Conservation (phyloP, 352 stramenopile genomes). For the Globisporangium iwayamae region DNA sequence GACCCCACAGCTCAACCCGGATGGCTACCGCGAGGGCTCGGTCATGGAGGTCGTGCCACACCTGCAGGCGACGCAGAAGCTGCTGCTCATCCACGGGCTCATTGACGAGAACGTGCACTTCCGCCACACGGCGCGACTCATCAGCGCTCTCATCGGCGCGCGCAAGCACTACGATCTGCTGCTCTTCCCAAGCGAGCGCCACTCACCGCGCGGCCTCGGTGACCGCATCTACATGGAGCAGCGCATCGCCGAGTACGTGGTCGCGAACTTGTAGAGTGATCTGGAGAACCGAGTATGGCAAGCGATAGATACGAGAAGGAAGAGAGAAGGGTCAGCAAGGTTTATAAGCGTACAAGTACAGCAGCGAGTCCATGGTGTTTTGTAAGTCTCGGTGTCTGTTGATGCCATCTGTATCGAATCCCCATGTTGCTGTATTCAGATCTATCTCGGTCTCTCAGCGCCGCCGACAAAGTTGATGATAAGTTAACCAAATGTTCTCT, state of each 20-base stretch:
- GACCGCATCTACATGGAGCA: slow-evolving; percentile 96
- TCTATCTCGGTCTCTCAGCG: background rate
- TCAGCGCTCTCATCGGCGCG: slow-evolving; percentile 93
- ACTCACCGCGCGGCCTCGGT: slow-evolving; percentile 91
- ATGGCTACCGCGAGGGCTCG: slow-evolving; percentile 87
- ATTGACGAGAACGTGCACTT: slow-evolving; percentile 99
- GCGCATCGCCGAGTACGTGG: slow-evolving; percentile 87
- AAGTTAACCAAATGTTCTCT: slow-evolving; percentile 1
- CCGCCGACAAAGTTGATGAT: background rate
- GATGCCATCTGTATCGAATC: background rate
- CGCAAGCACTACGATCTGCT: slow-evolving; percentile 96
- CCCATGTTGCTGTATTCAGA: background rate
- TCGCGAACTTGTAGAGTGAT: slow-evolving; percentile 56
- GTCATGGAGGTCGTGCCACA: slow-evolving; percentile 93
- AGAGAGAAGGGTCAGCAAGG: background rate
- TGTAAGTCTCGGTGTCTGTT: background rate
- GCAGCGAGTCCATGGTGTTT: background rate
- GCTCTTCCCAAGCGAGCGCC: slow-evolving; percentile 94
- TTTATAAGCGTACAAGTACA: slow-evolving; percentile 1
- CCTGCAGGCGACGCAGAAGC: slow-evolving; percentile 85
- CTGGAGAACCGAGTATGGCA: background rate
- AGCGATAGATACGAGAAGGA: slow-evolving; percentile 2
- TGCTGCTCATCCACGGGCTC: slow-evolving; percentile 95
- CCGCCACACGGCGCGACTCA: slow-evolving; percentile 95
- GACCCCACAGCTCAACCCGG: slow-evolving; percentile 89